Evolutionary conservation across 75 land plant species (phyloP).

Genomic region (Gnetum montanum): DNA sequence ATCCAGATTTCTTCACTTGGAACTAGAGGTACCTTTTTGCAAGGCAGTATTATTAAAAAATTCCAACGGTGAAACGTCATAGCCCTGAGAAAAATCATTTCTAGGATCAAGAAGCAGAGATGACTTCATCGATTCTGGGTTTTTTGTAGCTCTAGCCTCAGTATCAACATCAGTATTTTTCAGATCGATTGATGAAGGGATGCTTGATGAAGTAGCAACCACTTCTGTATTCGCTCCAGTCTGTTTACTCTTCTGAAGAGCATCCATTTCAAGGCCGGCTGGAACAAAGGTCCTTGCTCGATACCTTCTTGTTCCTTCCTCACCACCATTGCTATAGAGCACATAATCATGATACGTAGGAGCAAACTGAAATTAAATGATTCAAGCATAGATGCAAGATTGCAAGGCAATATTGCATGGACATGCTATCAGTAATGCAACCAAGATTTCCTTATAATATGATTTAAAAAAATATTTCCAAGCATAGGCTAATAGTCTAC

Average conservation of each 20-base stretch:
- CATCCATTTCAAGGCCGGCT: conserved; percentile 87
- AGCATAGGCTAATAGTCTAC: no score
- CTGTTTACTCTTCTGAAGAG: conserved; percentile 46
- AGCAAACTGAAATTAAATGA: conserved; percentile 90
- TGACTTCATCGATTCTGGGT: conserved; percentile 34
- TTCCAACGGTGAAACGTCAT: conserved; percentile 57
- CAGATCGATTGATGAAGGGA: conserved; percentile 34
- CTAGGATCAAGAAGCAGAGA: conserved; percentile 45
- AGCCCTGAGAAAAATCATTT: conserved; percentile 24
- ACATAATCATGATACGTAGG: conserved; percentile 98
- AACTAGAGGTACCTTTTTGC: no score
- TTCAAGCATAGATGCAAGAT: no score
- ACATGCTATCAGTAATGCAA: neutral
- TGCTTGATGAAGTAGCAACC: conserved; percentile 32
- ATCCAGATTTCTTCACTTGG: no score
- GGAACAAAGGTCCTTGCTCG: conserved; percentile 88
- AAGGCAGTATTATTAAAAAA: no score
- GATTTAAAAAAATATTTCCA: no score
- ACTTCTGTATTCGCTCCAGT: conserved; percentile 42
- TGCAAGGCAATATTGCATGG: neutral
- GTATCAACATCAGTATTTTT: conserved; percentile 12
- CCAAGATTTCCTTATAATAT: no score
- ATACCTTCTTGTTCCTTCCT: conserved; percentile 72
- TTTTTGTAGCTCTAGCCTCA: conserved; percentile 6
- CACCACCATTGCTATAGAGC: conserved; percentile 80